Conservation (phyloP, 257 asterid genomes). For the Haberlea rhodopensis region DNA sequence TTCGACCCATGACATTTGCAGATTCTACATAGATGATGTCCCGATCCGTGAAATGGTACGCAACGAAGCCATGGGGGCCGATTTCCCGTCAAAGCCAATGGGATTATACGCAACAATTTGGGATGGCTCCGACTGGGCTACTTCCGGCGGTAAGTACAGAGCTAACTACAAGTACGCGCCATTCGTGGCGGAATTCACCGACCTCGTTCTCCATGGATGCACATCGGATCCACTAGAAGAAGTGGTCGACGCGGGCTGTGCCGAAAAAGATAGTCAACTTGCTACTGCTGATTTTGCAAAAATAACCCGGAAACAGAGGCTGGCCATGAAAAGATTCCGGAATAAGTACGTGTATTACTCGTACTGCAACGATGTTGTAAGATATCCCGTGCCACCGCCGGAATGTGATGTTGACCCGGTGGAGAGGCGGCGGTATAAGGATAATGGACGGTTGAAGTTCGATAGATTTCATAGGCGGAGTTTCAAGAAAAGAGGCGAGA, state of each 20-base stretch:
- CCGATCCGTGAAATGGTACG: slow-evolving; percentile 62
- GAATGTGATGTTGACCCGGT: slow-evolving; percentile 71
- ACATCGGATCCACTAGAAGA: too few relatives aligned
- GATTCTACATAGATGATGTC: slow-evolving; percentile 91
- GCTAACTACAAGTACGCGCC: too few relatives aligned
- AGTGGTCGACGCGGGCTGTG: slow-evolving; percentile 38
- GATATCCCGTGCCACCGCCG: slow-evolving; percentile 58
- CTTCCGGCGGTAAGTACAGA: too few relatives aligned
- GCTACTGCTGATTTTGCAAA: slow-evolving; percentile 36
- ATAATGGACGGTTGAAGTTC: slow-evolving; percentile 61
- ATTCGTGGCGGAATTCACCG: too few relatives aligned
- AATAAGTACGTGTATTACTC: slow-evolving; percentile 72
- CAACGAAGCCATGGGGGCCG: slow-evolving; percentile 73
- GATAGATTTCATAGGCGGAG: slow-evolving; percentile 43
- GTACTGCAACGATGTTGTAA: slow-evolving; percentile 60
- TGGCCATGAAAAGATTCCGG: slow-evolving; percentile 60
- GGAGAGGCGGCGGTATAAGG: slow-evolving; percentile 46
- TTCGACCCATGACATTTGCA: slow-evolving; percentile 29
- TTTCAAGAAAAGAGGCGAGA: slow-evolving; percentile 41
- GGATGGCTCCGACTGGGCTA: slow-evolving; percentile 98
- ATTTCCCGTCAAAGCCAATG: slow-evolving; percentile 94
- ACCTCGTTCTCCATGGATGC: too few relatives aligned
- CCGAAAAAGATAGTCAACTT: slow-evolving; percentile 32
- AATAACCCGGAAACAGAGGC: slow-evolving; percentile 46
- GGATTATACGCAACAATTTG: slow-evolving; percentile 83